phyloP scores from a whole-genome alignment of 768 basidiomycete genomes.

The Phaeotremella skinneri region DNA sequence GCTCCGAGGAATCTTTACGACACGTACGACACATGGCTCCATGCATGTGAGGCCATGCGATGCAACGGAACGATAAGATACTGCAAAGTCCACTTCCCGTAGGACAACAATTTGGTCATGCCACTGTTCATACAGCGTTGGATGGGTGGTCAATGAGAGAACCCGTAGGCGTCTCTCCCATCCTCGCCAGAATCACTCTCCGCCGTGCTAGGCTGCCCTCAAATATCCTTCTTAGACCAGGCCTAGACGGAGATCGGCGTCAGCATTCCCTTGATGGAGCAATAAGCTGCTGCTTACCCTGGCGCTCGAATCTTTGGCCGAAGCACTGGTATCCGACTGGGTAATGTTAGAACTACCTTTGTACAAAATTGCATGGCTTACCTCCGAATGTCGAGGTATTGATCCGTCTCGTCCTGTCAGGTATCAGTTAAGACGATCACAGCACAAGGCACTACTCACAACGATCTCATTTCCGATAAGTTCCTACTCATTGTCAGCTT shows the following conservation, averaged over 20 bases:
- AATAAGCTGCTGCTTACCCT: conserved; percentile 15
- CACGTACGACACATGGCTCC: not conserved
- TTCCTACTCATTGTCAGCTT: conserved; percentile 20
- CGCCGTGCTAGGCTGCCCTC: conserved; percentile 34
- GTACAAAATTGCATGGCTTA: conserved; percentile 9
- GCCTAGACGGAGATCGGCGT: not conserved
- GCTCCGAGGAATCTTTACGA: too few relatives aligned
- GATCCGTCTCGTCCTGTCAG: conserved; percentile 42
- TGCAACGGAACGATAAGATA: too few relatives aligned
- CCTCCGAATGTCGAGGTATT: conserved; percentile 45
- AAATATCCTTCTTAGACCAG: conserved; percentile 34
- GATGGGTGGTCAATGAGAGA: conserved; percentile 25
- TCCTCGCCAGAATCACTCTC: conserved; percentile 18
- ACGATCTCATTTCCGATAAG: conserved; percentile 46
- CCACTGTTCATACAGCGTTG: not conserved
- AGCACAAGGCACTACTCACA: conserved; percentile 14
- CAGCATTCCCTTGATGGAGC: conserved; percentile 1
- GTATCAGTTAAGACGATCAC: not conserved
- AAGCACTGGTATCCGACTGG: conserved; percentile 42
- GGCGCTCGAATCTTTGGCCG: conserved; percentile 24
- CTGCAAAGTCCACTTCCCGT: too few relatives aligned
- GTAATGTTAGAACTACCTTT: not conserved
- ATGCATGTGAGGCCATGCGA: too few relatives aligned
- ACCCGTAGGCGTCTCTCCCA: conserved; percentile 3
- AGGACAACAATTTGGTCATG: too few relatives aligned